A percentile compares a stretch with the other conserved stretches of the same genome.
Conservation (phyloP, 352 stramenopile species). For the Aphanomyces invadans region DNA sequence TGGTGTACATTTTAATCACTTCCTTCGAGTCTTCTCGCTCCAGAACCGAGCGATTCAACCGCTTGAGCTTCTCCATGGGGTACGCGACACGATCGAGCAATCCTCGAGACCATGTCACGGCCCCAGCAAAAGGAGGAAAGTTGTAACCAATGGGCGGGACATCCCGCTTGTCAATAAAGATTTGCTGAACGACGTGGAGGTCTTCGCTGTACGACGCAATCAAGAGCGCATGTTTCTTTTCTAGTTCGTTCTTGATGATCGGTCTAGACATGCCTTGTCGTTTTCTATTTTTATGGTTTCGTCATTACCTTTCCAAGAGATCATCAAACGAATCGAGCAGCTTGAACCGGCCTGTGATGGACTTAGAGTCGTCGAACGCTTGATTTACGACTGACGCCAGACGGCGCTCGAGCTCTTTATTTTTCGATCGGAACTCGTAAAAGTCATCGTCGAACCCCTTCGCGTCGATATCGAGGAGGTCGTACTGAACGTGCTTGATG, state of each 20-base stretch:
- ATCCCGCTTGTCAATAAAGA: conserved; percentile 92
- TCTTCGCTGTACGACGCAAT: conserved; percentile 95
- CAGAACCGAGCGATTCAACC: conserved; percentile 95
- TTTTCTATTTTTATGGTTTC: no score
- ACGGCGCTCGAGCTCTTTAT: conserved; percentile 96
- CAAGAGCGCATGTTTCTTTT: conserved; percentile 96
- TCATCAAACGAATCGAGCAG: conserved; percentile 96
- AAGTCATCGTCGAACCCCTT: conserved; percentile 98
- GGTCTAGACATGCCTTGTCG: conserved; percentile 35
- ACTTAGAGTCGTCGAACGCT: conserved; percentile 96
- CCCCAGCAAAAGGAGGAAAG: conserved; percentile 90
- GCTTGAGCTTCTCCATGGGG: conserved; percentile 94
- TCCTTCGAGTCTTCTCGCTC: conserved; percentile 97
- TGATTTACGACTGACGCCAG: conserved; percentile 94
- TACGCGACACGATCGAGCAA: conserved; percentile 94
- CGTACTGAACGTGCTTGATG: conserved; percentile 94
- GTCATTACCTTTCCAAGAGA: conserved; percentile 57
- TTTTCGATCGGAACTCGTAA: conserved; percentile 94
- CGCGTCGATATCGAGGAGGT: conserved; percentile 97
- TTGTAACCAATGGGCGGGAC: conserved; percentile 92
- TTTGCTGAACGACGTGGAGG: conserved; percentile 93
- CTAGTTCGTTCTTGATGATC: conserved; percentile 95
- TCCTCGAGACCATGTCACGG: conserved; percentile 93
- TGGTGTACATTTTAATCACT: conserved; percentile 95
- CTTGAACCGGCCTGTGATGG: conserved; percentile 96